Percentiles rank a stretch among this genome's conserved stretches.
Evolutionary conservation across 2,329 filamentous ascomycete genomes (phyloP).

Genomic region (Thelonectria discophora): DNA sequence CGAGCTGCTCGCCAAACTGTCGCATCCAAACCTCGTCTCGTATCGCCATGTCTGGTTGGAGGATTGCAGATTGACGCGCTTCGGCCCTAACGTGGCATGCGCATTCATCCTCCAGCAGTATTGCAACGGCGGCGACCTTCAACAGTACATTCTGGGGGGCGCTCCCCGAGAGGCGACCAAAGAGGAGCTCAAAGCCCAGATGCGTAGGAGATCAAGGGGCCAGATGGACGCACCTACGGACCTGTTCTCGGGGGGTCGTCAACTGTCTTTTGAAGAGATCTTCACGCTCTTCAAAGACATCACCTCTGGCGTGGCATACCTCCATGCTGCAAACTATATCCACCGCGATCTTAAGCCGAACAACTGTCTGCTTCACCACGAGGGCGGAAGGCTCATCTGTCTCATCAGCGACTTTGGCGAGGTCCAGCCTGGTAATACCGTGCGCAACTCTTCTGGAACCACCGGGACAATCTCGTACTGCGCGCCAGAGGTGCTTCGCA

Average conservation of each 20-base stretch:
- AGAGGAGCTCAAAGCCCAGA: constrained; percentile 87
- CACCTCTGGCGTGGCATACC: constrained; percentile 86
- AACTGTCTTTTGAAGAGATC: constrained; percentile 83
- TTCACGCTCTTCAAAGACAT: constrained; percentile 97
- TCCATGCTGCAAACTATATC: constrained; percentile 92
- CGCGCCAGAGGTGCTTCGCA: constrained; percentile 87
- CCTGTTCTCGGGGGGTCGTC: constrained; percentile 52
- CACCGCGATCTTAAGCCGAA: constrained; percentile 96
- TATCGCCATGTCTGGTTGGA: constrained; percentile 98
- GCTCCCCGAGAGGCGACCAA: constrained; percentile 72
- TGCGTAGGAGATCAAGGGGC: constrained; percentile 83
- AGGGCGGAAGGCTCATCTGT: constrained; percentile 75
- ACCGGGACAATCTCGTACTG: constrained; percentile 98
- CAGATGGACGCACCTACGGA: constrained; percentile 70
- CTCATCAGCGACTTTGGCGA: constrained; percentile 98
- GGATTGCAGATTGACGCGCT: constrained; percentile 82
- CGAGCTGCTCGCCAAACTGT: constrained; percentile 88
- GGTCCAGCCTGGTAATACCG: constrained; percentile 83
- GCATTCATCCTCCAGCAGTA: constrained; percentile 98
- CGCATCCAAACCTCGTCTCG: constrained; percentile 93
- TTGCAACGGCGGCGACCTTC: constrained; percentile 91
- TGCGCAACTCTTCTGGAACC: constrained; percentile 88
- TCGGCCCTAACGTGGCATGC: constrained; percentile 91
- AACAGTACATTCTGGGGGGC: constrained; percentile 83
- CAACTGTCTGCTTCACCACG: constrained; percentile 89